Conservation (phyloP, 805 yeast species). For the Cyberlindnera suaveolens region DNA sequence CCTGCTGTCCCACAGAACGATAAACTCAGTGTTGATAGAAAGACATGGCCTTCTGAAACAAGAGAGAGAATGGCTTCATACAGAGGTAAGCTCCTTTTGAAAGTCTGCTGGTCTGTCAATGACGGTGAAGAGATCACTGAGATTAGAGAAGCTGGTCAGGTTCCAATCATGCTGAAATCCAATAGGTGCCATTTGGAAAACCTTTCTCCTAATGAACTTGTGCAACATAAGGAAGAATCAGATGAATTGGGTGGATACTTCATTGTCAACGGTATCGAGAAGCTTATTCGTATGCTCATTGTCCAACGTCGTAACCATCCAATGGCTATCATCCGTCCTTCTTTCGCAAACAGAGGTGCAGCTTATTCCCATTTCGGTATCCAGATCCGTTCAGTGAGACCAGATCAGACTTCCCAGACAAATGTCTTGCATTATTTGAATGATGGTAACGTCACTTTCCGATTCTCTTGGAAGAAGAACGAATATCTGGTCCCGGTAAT, state of each 20-base stretch:
- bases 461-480: conserved; percentile 96
- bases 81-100: conserved; percentile 69
- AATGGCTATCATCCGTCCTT: conserved; percentile 94
- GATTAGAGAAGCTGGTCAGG: conserved; percentile 82
- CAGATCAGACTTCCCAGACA: conserved; percentile 96
- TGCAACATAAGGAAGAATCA: conserved; percentile 75
- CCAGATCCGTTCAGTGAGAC: conserved; percentile 89
- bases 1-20: conserved; percentile 72
- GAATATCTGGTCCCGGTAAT: conserved; percentile 91
- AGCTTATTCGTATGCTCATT: conserved; percentile 92
- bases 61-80: conserved; percentile 87
- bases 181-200: conserved; percentile 89
- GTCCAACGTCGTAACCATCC: conserved; percentile 98
- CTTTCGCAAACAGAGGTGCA: conserved; percentile 91
- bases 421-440: conserved; percentile 93
- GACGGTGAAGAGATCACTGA: conserved; percentile 79
- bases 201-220: conserved; percentile 76
- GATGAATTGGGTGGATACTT: conserved; percentile 98
- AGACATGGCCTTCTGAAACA: conserved; percentile 78
- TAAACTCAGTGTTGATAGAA: conserved; percentile 69
- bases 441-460: conserved; percentile 93
- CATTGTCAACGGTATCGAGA: conserved; percentile 91
- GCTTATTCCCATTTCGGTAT: conserved; percentile 85
- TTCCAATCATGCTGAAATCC: conserved; percentile 87
- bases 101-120: conserved; percentile 81